phyloP scores from a whole-genome alignment of 768 basidiomycete species.

The Strobilomyces echinocephalus region DNA sequence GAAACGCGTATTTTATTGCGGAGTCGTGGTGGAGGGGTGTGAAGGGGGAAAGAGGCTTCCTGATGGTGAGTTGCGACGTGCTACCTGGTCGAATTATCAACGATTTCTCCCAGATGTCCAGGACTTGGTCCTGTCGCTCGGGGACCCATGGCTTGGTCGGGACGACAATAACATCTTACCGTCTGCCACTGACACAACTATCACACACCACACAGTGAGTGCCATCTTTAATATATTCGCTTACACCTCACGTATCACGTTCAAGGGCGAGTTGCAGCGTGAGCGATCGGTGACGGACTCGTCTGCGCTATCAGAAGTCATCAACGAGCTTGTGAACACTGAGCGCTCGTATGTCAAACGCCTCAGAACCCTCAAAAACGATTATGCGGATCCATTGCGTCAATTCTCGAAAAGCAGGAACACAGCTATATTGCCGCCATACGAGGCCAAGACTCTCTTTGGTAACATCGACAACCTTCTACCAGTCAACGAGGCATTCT shows the following conservation, averaged over 20 bases:
- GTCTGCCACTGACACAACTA: slow-evolving; percentile 36
- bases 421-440: slow-evolving; percentile 81
- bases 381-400: slow-evolving; percentile 90
- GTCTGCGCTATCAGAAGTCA: slow-evolving; percentile 63
- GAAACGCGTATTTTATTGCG: slow-evolving; percentile 83
- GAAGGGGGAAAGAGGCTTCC: slow-evolving; percentile 64
- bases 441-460: slow-evolving; percentile 91
- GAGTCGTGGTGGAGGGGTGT: slow-evolving; percentile 83
- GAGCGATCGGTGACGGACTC: slow-evolving; percentile 60
- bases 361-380: slow-evolving; percentile 73
- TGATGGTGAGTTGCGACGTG: slow-evolving; percentile 44
- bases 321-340: slow-evolving; percentile 84
- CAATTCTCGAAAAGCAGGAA: slow-evolving; percentile 79
- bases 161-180: slow-evolving; percentile 47
- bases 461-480: slow-evolving; percentile 89
- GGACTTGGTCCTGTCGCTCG: slow-evolving; percentile 73
- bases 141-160: slow-evolving; percentile 54
- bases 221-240: background rate
- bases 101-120: slow-evolving; percentile 56
- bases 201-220: slow-evolving; percentile 43
- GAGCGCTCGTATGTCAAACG: slow-evolving; percentile 87
- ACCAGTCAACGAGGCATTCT: slow-evolving; percentile 84
- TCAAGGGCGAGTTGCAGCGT: slow-evolving; percentile 33
- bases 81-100: slow-evolving; percentile 4
- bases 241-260: slow-evolving; percentile 10